These are phyloP conservation scores for Colletotrichum sp. DNA, from an alignment of 2,329 filamentous ascomycete species.

Conservation along the genomic window DNA sequence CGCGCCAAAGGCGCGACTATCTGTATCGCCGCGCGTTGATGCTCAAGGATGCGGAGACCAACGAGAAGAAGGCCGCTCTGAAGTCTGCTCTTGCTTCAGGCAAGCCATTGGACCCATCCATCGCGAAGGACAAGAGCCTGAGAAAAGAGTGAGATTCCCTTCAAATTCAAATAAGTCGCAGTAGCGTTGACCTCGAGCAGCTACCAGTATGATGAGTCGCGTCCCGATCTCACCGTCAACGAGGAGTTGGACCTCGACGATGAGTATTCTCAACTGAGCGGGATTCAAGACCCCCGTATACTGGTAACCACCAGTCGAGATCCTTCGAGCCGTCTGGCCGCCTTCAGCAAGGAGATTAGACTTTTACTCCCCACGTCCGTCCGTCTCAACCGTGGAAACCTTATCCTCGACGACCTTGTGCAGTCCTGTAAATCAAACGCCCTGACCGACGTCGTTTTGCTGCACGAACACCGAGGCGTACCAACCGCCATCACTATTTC, in stretches of 20 bases:
- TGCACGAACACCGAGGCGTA: slow-evolving; percentile 92
- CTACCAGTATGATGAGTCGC: slow-evolving; percentile 91
- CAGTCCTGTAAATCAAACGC: slow-evolving; percentile 80
- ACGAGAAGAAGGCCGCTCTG: slow-evolving; percentile 87
- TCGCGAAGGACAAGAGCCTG: slow-evolving; percentile 85
- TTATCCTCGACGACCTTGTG: slow-evolving; percentile 86
- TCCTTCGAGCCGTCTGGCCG: slow-evolving; percentile 81
- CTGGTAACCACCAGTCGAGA: slow-evolving; percentile 79
- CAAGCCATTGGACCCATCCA: slow-evolving; percentile 79
- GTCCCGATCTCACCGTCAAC: slow-evolving; percentile 68
- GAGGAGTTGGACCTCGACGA: slow-evolving; percentile 81
- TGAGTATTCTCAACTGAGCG: slow-evolving; percentile 90
- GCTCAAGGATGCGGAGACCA: slow-evolving; percentile 89
- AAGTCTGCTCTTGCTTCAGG: slow-evolving; percentile 87
- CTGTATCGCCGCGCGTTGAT: slow-evolving; percentile 89
- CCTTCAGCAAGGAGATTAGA: slow-evolving; percentile 92
- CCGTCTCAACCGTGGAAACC: slow-evolving; percentile 88
- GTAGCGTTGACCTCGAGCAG: background rate
- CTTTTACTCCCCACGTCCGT: slow-evolving; percentile 81
- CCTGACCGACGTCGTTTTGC: slow-evolving; percentile 82
- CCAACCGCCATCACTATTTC: slow-evolving; percentile 89
- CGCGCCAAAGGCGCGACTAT: slow-evolving; percentile 40
- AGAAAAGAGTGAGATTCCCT: slow-evolving; percentile 66
- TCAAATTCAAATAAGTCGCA: background rate
- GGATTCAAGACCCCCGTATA: slow-evolving; percentile 76